These are phyloP conservation scores for Ogataea paraovalis DNA, from an alignment of 805 yeast species.

Conservation along the genomic window DNA sequence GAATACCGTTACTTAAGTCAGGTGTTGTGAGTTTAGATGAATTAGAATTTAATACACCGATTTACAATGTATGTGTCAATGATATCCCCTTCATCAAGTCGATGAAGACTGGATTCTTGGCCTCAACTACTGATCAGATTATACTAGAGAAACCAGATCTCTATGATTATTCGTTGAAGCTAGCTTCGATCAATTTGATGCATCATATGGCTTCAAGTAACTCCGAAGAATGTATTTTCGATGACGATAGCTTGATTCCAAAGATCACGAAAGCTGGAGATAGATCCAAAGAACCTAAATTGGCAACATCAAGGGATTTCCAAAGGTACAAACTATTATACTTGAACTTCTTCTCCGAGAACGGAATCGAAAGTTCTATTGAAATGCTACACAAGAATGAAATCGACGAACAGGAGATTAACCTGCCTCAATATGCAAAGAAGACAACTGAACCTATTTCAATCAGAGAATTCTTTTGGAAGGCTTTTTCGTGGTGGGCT, in stretches of 20 bases:
- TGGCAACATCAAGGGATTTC: slow-evolving; percentile 37
- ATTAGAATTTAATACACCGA: slow-evolving; percentile 39
- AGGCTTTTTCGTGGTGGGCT: slow-evolving; percentile 84
- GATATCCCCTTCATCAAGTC: slow-evolving; percentile 42
- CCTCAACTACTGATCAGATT: slow-evolving; percentile 64
- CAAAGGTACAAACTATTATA: slow-evolving; percentile 32
- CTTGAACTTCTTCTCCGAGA: slow-evolving; percentile 11
- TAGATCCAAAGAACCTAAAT: slow-evolving; percentile 5
- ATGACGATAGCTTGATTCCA: slow-evolving; percentile 18
- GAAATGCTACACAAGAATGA: slow-evolving; percentile 5
- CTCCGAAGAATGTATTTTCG: neutral
- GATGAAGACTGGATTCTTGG: slow-evolving; percentile 42
- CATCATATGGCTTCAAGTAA: neutral
- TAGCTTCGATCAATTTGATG: slow-evolving; percentile 13
- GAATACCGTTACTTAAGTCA: slow-evolving; percentile 26
- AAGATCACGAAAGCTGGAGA: slow-evolving; percentile 13
- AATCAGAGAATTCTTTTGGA: slow-evolving; percentile 58
- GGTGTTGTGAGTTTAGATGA: slow-evolving; percentile 15
- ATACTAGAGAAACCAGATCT: slow-evolving; percentile 48
- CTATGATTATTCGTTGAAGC: slow-evolving; percentile 43
- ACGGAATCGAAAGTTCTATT: neutral
- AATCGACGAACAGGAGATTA: slow-evolving; percentile 11
- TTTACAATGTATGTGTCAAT: slow-evolving; percentile 61
- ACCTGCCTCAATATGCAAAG: slow-evolving; percentile 14
- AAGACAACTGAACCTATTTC: slow-evolving; percentile 42